Evolutionary conservation across 2,329 filamentous ascomycete species (phyloP).

Genomic region (Orbilia quercus): DNA sequence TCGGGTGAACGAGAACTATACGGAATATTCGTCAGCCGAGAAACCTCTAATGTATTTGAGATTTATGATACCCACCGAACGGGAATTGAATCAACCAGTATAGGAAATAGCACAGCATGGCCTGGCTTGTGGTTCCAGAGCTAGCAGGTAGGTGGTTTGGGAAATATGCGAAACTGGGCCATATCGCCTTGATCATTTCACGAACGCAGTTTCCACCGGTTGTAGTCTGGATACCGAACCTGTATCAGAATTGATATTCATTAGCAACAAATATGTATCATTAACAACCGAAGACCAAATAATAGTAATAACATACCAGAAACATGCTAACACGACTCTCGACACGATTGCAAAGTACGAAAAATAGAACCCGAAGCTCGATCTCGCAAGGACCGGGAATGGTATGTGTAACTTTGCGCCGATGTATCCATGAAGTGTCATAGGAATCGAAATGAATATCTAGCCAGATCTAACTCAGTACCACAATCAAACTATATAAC

Average conservation of each 20-base stretch:
- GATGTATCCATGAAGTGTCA: conserved; percentile 67
- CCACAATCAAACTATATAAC: conserved; percentile 60
- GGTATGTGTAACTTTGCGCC: conserved; percentile 66
- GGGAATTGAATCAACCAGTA: conserved; percentile 70
- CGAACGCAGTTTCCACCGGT: conserved; percentile 70
- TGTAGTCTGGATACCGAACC: conserved; percentile 74
- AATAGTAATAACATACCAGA: conserved; percentile 62
- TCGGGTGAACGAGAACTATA: conserved; percentile 69
- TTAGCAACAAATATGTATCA: conserved; percentile 4
- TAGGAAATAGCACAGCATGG: conserved; percentile 70
- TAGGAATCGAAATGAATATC: conserved; percentile 60
- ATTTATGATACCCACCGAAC: conserved; percentile 61
- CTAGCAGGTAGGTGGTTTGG: conserved; percentile 67
- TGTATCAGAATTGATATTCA: conserved; percentile 9
- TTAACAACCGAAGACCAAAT: conserved; percentile 4
- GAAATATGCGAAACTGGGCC: conserved; percentile 69
- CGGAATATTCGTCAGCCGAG: conserved; percentile 63
- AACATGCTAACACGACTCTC: conserved; percentile 66
- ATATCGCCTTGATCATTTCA: conserved; percentile 66
- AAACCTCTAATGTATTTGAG: conserved; percentile 65
- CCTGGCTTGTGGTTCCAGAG: conserved; percentile 70
- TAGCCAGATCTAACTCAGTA: conserved; percentile 51
- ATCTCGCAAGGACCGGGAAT: conserved; percentile 66
- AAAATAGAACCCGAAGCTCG: conserved; percentile 66
- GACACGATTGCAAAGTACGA: conserved; percentile 64